A percentile compares a stretch with the other conserved stretches of the same genome.
These are phyloP conservation scores for Hypomontagnella submonticulosa DNA, from an alignment of 495 filamentous ascomycete species.

Conservation along the genomic window DNA sequence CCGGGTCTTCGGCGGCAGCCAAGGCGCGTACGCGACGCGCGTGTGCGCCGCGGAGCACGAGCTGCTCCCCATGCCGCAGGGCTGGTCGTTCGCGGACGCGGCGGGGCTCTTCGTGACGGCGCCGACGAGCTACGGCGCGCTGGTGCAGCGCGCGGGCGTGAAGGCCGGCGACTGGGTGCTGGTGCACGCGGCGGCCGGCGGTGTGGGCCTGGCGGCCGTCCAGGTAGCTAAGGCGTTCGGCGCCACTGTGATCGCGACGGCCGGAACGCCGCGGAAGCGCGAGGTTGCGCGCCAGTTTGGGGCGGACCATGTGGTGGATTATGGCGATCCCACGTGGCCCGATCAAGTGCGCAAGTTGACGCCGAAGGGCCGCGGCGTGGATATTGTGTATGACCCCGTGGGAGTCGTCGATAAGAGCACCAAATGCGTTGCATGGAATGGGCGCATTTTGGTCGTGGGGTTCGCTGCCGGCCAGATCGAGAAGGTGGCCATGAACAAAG, in stretches of 20 bases:
- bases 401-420: constrained; percentile 83
- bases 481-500: constrained; percentile 90
- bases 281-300: constrained; percentile 81
- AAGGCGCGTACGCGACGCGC: constrained; percentile 87
- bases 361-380: constrained; percentile 75
- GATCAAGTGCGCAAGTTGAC: constrained; percentile 80
- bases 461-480: constrained; percentile 92
- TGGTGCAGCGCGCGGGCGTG: constrained; percentile 80
- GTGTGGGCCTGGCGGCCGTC: constrained; percentile 90
- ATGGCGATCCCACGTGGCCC: constrained; percentile 76
- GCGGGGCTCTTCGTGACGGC: constrained; percentile 92
- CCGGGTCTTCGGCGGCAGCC: constrained; percentile 84
- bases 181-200: constrained; percentile 91
- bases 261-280: constrained; percentile 79
- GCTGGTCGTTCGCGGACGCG: constrained; percentile 86
- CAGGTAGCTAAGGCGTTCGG: constrained; percentile 92
- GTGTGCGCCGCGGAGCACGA: constrained; percentile 71
- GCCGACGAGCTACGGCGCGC: constrained; percentile 87
- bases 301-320: constrained; percentile 85
- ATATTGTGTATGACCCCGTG: constrained; percentile 89
- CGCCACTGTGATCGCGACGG: constrained; percentile 90
- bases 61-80: constrained; percentile 77
- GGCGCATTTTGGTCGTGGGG: constrained; percentile 84
- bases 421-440: constrained; percentile 93
- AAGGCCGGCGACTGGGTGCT: constrained; percentile 87